Evolutionary conservation across 768 basidiomycete genomes (phyloP).

Genomic region (Imleria badia): DNA sequence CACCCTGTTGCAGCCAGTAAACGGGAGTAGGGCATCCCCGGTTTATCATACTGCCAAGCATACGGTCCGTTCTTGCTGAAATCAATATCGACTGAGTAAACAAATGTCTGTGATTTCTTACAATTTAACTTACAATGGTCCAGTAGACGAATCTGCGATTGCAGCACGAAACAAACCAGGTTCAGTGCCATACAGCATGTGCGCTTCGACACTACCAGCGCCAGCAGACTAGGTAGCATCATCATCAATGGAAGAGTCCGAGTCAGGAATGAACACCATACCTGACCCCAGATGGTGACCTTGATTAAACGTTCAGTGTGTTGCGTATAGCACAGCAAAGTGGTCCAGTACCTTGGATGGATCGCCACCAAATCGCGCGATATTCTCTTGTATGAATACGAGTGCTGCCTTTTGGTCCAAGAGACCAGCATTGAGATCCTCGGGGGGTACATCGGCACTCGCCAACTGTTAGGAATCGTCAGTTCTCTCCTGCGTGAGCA

Average conservation of each 20-base stretch:
- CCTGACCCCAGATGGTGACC: conserved; percentile 23
- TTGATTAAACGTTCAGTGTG: neutral
- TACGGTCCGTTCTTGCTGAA: conserved; percentile 52
- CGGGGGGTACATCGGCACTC: conserved; percentile 42
- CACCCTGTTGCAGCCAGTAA: conserved; percentile 49
- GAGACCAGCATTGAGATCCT: conserved; percentile 59
- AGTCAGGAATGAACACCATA: neutral
- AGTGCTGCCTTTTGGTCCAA: conserved; percentile 61
- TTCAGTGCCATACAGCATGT: conserved; percentile 8
- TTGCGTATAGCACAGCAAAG: neutral
- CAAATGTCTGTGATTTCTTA: neutral
- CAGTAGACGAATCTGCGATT: conserved; percentile 19
- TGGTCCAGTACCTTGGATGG: conserved; percentile 42
- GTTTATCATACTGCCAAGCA: conserved; percentile 47
- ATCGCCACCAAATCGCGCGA: conserved; percentile 64
- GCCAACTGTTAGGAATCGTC: conserved; percentile 40
- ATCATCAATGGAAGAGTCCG: neutral
- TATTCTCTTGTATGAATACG: conserved; percentile 62
- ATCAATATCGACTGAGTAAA: neutral
- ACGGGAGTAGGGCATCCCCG: conserved; percentile 50
- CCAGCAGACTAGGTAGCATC: conserved; percentile 13
- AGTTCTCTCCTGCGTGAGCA: neutral
- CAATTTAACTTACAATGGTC: conserved; percentile 17
- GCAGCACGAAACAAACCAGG: conserved; percentile 13
- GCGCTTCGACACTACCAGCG: conserved; percentile 15